Conservation (phyloP, 257 asterid species). For the Coffea eugenioides region DNA sequence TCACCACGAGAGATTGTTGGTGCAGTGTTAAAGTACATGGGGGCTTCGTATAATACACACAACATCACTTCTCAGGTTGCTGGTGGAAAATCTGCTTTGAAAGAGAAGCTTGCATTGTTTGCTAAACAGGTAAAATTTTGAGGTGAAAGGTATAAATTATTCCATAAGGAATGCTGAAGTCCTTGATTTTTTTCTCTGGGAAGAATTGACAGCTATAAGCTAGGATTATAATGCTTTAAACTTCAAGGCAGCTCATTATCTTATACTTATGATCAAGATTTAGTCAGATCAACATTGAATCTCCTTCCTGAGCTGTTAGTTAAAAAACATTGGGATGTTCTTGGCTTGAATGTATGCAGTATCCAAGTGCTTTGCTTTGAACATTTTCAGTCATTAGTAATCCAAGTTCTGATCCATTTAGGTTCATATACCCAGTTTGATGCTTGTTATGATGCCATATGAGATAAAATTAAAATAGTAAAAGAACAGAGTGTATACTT, state of each 20-base stretch:
- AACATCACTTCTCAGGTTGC: conserved; percentile 60
- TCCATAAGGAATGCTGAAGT: not conserved
- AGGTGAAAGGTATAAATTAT: not conserved
- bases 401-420: no score
- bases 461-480: no score
- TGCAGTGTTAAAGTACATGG: conserved; percentile 81
- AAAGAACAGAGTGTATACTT: not conserved
- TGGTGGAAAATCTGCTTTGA: conserved; percentile 80
- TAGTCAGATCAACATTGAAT: not conserved
- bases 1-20: conserved; percentile 91
- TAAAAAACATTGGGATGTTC: not conserved
- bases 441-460: not conserved
- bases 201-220: not conserved
- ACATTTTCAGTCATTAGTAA: not conserved
- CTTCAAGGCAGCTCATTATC: not conserved
- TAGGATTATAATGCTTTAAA: not conserved
- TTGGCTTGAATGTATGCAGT: not conserved
- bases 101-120: conserved; percentile 59
- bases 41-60: conserved; percentile 80
- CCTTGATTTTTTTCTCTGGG: not conserved
- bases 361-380: not conserved
- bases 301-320: not conserved
- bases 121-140: conserved; percentile 58
- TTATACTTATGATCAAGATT: not conserved
- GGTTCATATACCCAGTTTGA: not conserved